These are phyloP conservation scores for Vigna nakashimae DNA, from an alignment of 306 rosid genomes.

Conservation along the genomic window DNA sequence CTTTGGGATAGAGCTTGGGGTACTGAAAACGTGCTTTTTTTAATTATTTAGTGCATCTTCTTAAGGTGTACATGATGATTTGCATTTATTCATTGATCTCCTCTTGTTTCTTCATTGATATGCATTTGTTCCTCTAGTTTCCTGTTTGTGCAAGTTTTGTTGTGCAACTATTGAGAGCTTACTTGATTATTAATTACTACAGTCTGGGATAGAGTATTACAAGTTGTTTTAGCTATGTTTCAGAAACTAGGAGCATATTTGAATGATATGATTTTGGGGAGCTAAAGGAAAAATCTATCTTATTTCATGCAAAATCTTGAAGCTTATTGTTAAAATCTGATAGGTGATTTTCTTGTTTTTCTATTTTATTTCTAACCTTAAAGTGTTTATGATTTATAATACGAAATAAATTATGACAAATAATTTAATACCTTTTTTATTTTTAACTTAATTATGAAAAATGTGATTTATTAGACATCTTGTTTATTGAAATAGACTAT, in stretches of 20 bases:
- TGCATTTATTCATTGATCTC: too few relatives aligned
- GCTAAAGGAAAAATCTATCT: not conserved
- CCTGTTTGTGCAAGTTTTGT: too few relatives aligned
- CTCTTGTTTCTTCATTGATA: too few relatives aligned
- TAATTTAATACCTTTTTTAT: not conserved
- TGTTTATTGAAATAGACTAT: not conserved
- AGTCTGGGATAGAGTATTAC: slow-evolving; percentile 77
- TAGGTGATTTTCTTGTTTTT: not conserved
- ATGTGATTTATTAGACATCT: not conserved
- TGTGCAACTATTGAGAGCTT: slow-evolving; percentile 78
- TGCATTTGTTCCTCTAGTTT: too few relatives aligned
- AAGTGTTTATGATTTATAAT: not conserved
- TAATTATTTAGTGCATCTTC: not conserved
- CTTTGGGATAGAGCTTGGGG: too few relatives aligned
- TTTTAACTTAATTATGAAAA: not conserved
- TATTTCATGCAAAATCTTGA: not conserved
- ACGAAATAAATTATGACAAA: not conserved
- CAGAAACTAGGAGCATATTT: slow-evolving; percentile 53
- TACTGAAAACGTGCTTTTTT: not conserved
- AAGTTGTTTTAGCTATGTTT: slow-evolving; percentile 76
- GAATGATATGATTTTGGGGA: not conserved
- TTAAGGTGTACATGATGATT: too few relatives aligned
- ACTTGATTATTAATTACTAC: slow-evolving; percentile 67
- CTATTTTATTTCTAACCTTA: not conserved
- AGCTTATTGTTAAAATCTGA: not conserved